Percentiles rank a stretch among this genome's conserved stretches.
phyloP scores from a whole-genome alignment of 2,329 filamentous ascomycete genomes.

The Aspergillus ochraceus region DNA sequence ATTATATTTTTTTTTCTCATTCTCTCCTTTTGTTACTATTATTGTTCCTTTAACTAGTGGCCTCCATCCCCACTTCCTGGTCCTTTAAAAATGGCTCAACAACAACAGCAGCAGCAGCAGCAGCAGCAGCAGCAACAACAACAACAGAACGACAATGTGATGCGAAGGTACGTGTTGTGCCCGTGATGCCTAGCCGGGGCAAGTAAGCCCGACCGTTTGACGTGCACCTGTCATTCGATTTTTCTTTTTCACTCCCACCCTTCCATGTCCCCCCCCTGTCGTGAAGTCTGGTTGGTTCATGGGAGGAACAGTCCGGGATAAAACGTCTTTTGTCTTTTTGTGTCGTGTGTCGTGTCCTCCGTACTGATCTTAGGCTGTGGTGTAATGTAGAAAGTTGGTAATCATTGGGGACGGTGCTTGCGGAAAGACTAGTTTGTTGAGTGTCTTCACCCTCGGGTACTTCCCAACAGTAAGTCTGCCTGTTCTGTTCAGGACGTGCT shows the following conservation, averaged over 20 bases:
- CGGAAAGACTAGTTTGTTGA: constrained; percentile 95
- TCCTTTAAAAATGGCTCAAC: constrained; percentile 36
- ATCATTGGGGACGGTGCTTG: constrained; percentile 97
- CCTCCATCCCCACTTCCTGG: neutral
- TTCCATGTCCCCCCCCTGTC: neutral
- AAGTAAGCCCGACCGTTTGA: neutral
- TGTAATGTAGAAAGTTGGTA: constrained; percentile 74
- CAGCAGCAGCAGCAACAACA: constrained; percentile 34
- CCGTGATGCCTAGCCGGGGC: neutral
- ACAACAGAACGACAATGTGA: constrained; percentile 41
- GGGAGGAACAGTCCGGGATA: neutral
- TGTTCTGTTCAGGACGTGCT: neutral
- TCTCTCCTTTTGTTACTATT: too few species aligned
- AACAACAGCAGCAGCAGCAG: constrained; percentile 24
- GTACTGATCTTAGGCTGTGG: constrained; percentile 18
- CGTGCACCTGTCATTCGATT: neutral
- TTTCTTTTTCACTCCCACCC: neutral
- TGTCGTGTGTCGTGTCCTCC: neutral
- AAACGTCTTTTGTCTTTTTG: neutral
- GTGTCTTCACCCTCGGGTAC: constrained; percentile 96
- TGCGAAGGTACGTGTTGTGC: constrained; percentile 56
- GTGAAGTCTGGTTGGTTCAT: neutral
- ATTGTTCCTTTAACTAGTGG: neutral
- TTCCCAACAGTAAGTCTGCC: constrained; percentile 79
- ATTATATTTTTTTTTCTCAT: too few species aligned